phyloP scores from a whole-genome alignment of 2,329 filamentous ascomycete species.

The Epichloe amarillans region DNA sequence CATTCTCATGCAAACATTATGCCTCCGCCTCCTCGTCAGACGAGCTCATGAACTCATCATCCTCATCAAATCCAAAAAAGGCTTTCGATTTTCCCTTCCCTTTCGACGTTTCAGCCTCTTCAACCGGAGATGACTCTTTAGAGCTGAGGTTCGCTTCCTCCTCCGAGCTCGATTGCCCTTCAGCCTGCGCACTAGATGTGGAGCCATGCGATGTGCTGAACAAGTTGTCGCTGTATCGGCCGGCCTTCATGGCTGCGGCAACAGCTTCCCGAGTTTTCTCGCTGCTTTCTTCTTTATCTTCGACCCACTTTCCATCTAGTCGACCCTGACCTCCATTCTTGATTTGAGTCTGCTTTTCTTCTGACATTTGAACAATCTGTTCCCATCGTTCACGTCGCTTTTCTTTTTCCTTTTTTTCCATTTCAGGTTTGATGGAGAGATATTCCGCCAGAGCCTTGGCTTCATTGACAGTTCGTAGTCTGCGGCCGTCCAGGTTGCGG shows the following conservation, averaged over 20 bases:
- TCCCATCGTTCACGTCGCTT: conserved; percentile 75
- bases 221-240: conserved; percentile 48
- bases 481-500: conserved; percentile 81
- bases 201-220: conserved; percentile 38
- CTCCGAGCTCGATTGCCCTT: conserved; percentile 18
- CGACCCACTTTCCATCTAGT: conserved; percentile 85
- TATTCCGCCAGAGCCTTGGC: conserved; percentile 94
- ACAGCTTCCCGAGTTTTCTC: conserved; percentile 73
- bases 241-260: conserved; percentile 52
- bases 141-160: conserved; percentile 27
- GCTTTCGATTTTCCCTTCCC: conserved; percentile 27
- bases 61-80: conserved; percentile 73
- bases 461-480: conserved; percentile 83
- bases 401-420: conserved; percentile 90
- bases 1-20: neutral
- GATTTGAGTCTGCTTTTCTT: conserved; percentile 72
- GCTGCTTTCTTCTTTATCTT: conserved; percentile 80
- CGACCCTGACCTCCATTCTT: conserved; percentile 56
- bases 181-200: conserved; percentile 21
- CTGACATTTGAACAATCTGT: conserved; percentile 72
- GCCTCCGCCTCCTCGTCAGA: conserved; percentile 40
- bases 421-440: conserved; percentile 87
- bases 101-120: conserved; percentile 24
- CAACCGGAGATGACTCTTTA: conserved; percentile 36
- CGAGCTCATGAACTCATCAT: conserved; percentile 61